phyloP scores from a whole-genome alignment of 345 rosid species.

The Moricandia arvensis region DNA sequence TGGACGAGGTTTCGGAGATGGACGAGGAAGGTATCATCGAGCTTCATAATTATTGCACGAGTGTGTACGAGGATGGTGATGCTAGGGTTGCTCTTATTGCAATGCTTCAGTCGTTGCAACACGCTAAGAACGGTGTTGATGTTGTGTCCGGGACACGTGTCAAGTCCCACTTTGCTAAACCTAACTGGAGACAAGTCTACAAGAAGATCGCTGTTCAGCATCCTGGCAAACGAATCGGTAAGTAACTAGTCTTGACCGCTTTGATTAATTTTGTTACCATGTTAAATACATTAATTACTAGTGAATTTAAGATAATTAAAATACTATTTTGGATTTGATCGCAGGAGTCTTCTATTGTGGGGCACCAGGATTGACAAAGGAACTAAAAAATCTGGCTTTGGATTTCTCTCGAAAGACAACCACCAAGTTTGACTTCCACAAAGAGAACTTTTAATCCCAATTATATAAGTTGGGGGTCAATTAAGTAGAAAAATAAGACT shows the following conservation, averaged over 20 bases:
- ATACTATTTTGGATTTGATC: conserved; percentile 9
- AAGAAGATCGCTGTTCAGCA: conserved; percentile 67
- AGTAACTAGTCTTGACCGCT: conserved; percentile 33
- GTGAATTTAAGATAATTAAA: neutral
- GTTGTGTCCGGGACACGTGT: conserved; percentile 86
- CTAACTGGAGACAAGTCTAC: conserved; percentile 88
- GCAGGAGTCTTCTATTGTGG: conserved; percentile 98
- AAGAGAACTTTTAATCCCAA: conserved; percentile 66
- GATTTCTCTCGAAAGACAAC: conserved; percentile 79
- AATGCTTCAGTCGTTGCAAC: conserved; percentile 82
- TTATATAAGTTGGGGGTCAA: neutral
- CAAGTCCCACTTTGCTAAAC: conserved; percentile 83
- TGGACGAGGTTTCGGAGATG: conserved; percentile 86
- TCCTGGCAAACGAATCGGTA: conserved; percentile 61
- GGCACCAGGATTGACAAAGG: conserved; percentile 65
- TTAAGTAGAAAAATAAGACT: conserved; percentile 11
- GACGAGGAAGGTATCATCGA: conserved; percentile 69
- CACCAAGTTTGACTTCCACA: conserved; percentile 89
- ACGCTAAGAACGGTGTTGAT: conserved; percentile 85
- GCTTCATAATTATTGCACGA: conserved; percentile 84
- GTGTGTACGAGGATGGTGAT: conserved; percentile 93
- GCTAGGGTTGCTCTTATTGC: conserved; percentile 84
- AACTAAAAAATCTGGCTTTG: conserved; percentile 59
- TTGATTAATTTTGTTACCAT: neutral
- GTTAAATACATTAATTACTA: neutral